Evolutionary conservation across 2,329 filamentous ascomycete species (phyloP), one percentile per base, ranked within the genome.

Genomic region (Phoma sp.): DNA sequence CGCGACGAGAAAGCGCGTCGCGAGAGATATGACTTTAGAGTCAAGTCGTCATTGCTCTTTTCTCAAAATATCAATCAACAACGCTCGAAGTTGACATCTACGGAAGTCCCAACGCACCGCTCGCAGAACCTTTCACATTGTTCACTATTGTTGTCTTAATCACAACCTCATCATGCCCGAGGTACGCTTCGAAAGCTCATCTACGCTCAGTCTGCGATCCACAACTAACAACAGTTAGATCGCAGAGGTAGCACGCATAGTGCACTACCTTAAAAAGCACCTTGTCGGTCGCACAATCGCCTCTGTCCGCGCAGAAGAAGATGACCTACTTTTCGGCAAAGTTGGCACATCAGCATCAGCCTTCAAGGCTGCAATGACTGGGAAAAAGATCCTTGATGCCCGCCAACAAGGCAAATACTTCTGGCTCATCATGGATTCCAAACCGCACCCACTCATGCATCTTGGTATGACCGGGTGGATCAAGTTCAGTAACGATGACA

Each of bases 391-490:
- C 29, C 66, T 84, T 36, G 84, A 82, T 49, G 90, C 90, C 4
- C 90, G 90, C 4, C 92, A 90, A 56, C 95, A 97, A 73, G 95
- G 95, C 9, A 99, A 98, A 83, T 98, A 98, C 72, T 98, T 99
- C 74, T 99, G 95, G 82, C 81, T 98, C 21, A 87, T 91, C 33
- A 90, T 91, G 84, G 83, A 85, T 24, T 83, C 84, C 9, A 84
- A 91, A 10, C 93, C 94, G 1, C 95, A 98, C 76, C 85, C 90
- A 0, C 85, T 98, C 27, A 92, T 96, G 86, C 92, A 96, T 74
- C 88, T 96, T 65, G 92, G 92, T 37, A 84, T 76, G 75, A 67
- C 72, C 15, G 87, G 95, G 6, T 98, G 95, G 95, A 82, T 98
- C 46, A 90, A 96, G 68, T 92, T 98, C 72, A 88, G 85, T 61